These are phyloP conservation scores for Epichloe aotearoae DNA, from an alignment of 2,329 filamentous ascomycete species.

Conservation along the genomic window DNA sequence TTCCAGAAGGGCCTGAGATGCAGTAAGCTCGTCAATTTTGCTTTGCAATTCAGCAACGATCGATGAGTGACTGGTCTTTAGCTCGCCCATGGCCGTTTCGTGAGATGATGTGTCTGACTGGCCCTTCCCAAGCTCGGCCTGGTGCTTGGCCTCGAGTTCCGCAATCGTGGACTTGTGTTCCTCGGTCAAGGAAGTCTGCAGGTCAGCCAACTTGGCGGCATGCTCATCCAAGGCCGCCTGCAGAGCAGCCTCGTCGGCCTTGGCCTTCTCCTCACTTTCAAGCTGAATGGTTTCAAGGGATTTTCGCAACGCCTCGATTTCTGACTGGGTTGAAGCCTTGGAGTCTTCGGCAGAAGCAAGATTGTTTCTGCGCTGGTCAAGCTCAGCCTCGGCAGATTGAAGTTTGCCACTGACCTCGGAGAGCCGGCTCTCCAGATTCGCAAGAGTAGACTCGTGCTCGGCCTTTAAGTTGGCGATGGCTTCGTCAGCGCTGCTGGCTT, in stretches of 20 bases:
- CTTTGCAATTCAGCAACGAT: constrained; percentile 36
- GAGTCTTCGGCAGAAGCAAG: constrained; percentile 33
- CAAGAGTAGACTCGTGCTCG: constrained; percentile 35
- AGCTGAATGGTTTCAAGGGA: constrained; percentile 31
- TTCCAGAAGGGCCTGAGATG: constrained; percentile 32
- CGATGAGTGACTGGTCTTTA: constrained; percentile 37
- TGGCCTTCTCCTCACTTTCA: constrained; percentile 22
- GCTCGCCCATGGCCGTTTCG: constrained; percentile 34
- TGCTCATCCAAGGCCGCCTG: constrained; percentile 33
- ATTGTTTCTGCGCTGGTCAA: constrained; percentile 36
- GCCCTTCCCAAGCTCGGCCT: constrained; percentile 34
- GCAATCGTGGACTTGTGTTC: constrained; percentile 36
- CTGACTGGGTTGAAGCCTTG: constrained; percentile 34
- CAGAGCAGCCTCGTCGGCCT: constrained; percentile 19
- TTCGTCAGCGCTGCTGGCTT: constrained; percentile 25
- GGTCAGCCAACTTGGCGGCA: constrained; percentile 32
- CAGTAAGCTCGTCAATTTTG: constrained; percentile 39
- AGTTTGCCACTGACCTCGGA: constrained; percentile 38
- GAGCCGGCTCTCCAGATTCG: constrained; percentile 32
- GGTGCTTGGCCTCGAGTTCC: constrained; percentile 39
- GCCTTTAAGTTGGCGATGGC: constrained; percentile 34
- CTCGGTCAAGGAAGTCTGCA: constrained; percentile 35
- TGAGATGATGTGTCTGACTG: constrained; percentile 31
- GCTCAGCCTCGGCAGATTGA: constrained; percentile 34
- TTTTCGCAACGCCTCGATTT: constrained; percentile 35